Percentiles rank a stretch among this genome's conserved stretches.
Evolutionary conservation across 768 basidiomycete species (phyloP).

Genomic region (Lactarius quietus): DNA sequence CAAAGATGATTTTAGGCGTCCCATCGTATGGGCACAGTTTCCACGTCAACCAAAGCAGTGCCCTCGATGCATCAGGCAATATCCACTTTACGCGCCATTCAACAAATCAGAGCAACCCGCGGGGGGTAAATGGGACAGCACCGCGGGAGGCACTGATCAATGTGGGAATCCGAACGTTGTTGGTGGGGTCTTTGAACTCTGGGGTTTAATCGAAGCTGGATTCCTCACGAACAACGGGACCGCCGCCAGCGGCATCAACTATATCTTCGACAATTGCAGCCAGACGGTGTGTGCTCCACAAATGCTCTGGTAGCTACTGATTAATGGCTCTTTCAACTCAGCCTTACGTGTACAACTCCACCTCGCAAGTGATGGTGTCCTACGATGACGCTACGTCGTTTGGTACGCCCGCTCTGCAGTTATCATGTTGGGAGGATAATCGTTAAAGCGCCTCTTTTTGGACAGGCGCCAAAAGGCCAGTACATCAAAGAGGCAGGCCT

Average conservation of each 20-base stretch:
- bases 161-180: constrained; percentile 51
- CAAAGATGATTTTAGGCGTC: constrained; percentile 78
- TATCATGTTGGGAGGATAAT: neutral
- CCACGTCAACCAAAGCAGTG: constrained; percentile 36
- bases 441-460: constrained; percentile 2
- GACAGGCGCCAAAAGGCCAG: constrained; percentile 42
- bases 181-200: constrained; percentile 56
- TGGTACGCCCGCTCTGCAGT: constrained; percentile 18
- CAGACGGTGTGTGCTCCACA: too few relatives aligned
- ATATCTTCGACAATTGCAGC: too few relatives aligned
- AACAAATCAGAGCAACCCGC: constrained; percentile 21
- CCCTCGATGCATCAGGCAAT: constrained; percentile 32
- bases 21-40: constrained; percentile 84
- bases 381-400: constrained; percentile 36
- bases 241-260: too few relatives aligned
- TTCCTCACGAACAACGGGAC: constrained; percentile 46
- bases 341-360: too few relatives aligned
- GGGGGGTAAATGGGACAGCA: constrained; percentile 45
- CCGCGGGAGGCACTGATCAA: constrained; percentile 42
- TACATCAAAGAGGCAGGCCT: constrained; percentile 38
- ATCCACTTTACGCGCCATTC: constrained; percentile 26
- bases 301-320: too few relatives aligned
- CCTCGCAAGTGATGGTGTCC: too few relatives aligned
- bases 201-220: constrained; percentile 52
- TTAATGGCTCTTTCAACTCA: too few relatives aligned